Conservation (phyloP, 2,329 filamentous ascomycete genomes). For the Pseudogymnoascus sp. region DNA sequence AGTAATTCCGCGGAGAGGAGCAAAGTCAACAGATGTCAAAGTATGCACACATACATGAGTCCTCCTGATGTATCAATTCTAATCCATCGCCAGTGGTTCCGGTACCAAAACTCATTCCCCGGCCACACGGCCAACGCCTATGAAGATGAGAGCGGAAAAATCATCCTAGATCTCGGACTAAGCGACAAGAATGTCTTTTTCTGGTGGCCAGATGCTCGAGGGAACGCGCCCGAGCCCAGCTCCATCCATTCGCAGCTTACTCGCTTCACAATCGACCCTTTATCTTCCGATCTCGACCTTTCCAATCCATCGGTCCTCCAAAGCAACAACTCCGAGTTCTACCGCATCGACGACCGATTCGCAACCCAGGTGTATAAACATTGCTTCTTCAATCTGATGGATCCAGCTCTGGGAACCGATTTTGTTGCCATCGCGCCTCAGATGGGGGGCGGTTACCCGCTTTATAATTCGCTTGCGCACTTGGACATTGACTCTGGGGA, state of each 20-base stretch:
- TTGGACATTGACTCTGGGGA: slow-evolving; percentile 11
- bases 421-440: slow-evolving; percentile 9
- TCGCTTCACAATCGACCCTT: slow-evolving; percentile 24
- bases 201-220: slow-evolving; percentile 33
- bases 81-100: slow-evolving; percentile 31
- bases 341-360: slow-evolving; percentile 26
- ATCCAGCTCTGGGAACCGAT: slow-evolving; percentile 18
- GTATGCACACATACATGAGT: slow-evolving; percentile 24
- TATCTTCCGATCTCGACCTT: slow-evolving; percentile 11
- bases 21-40: slow-evolving; percentile 34
- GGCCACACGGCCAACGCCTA: slow-evolving; percentile 41
- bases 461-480: too few relatives aligned
- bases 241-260: slow-evolving; percentile 9
- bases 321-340: slow-evolving; percentile 28
- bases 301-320: slow-evolving; percentile 29
- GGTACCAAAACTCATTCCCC: slow-evolving; percentile 34
- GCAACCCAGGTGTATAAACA: slow-evolving; percentile 38
- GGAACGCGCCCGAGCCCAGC: slow-evolving; percentile 15
- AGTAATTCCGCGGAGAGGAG: slow-evolving; percentile 42
- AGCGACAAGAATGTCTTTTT: slow-evolving; percentile 37
- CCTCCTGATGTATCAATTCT: slow-evolving; percentile 14
- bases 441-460: slow-evolving; percentile 8
- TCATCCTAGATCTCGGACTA: slow-evolving; percentile 33
- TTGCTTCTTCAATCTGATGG: slow-evolving; percentile 38
- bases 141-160: slow-evolving; percentile 35